These are phyloP conservation scores for Dryas octopetala DNA, from an alignment of 306 rosid species.

Conservation along the genomic window DNA sequence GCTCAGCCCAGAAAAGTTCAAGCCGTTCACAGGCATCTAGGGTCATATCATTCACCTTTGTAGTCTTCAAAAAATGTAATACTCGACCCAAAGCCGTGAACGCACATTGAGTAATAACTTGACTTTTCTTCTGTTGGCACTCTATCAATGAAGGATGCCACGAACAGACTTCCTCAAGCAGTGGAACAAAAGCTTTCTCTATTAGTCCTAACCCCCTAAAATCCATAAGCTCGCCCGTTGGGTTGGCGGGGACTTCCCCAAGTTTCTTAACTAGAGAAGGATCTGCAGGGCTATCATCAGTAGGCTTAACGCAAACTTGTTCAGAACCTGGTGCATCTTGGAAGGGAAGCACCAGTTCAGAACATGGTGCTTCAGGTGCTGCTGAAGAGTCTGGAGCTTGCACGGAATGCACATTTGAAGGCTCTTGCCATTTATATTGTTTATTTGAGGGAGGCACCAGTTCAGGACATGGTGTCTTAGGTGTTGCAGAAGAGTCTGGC, in stretches of 20 bases:
- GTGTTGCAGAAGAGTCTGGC: neutral
- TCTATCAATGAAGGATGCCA: conserved; percentile 1
- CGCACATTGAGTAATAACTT: neutral
- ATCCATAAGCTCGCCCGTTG: neutral
- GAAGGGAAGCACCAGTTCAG: neutral
- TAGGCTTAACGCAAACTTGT: neutral
- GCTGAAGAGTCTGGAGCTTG: too few species aligned
- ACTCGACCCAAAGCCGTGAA: conserved; percentile 1
- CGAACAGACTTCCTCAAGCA: conserved; percentile 9
- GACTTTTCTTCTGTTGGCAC: neutral
- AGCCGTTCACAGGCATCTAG: neutral
- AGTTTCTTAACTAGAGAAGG: neutral
- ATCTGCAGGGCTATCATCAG: neutral
- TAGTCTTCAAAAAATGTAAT: conserved; percentile 7
- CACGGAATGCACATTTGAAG: neutral
- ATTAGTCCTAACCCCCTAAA: conserved; percentile 1
- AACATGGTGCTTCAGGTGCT: too few species aligned
- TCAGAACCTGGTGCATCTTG: neutral
- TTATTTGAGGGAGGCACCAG: neutral
- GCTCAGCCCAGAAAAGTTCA: conserved; percentile 14
- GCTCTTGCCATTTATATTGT: too few species aligned
- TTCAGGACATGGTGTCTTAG: neutral
- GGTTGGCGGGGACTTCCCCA: neutral
- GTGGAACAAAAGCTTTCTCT: conserved; percentile 13
- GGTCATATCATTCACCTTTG: conserved; percentile 1